Evolutionary conservation across 2,329 filamentous ascomycete species (phyloP).

Genomic region (Beauveria scarabaeidicola): DNA sequence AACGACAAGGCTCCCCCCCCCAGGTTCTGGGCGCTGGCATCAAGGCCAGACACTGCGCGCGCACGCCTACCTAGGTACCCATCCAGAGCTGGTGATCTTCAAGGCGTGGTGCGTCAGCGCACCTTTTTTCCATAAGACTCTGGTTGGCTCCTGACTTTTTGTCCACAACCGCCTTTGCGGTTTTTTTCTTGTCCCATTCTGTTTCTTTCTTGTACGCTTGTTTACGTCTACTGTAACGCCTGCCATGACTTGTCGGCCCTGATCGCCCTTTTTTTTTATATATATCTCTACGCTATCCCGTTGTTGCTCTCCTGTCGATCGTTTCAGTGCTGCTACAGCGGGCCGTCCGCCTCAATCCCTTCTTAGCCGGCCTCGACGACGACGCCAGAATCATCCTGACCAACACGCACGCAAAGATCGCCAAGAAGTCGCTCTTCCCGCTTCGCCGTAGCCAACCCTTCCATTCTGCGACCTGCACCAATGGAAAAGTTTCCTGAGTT

Average conservation of each 20-base stretch:
- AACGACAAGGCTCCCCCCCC: background rate
- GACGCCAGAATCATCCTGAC: background rate
- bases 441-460: background rate
- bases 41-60: background rate
- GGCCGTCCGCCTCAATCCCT: background rate
- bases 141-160: background rate
- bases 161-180: background rate
- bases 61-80: too few species aligned
- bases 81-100: background rate
- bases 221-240: background rate
- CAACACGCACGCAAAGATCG: background rate
- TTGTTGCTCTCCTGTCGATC: slow-evolving; percentile 6
- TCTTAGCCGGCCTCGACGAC: background rate
- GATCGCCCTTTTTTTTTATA: background rate
- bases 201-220: background rate
- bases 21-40: background rate
- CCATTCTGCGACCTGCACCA: background rate
- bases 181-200: background rate
- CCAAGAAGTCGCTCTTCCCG: background rate
- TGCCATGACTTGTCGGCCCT: slow-evolving; percentile 5
- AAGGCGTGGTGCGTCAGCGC: slow-evolving; percentile 1
- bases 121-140: background rate
- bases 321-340: background rate
- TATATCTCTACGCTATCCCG: background rate
- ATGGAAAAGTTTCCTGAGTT: slow-evolving; percentile 54